A percentile compares a stretch with the other conserved stretches of the same genome.
These are phyloP conservation scores for Coriolopsis trogii DNA, from an alignment of 1,284 basidiomycete genomes.

Conservation along the genomic window DNA sequence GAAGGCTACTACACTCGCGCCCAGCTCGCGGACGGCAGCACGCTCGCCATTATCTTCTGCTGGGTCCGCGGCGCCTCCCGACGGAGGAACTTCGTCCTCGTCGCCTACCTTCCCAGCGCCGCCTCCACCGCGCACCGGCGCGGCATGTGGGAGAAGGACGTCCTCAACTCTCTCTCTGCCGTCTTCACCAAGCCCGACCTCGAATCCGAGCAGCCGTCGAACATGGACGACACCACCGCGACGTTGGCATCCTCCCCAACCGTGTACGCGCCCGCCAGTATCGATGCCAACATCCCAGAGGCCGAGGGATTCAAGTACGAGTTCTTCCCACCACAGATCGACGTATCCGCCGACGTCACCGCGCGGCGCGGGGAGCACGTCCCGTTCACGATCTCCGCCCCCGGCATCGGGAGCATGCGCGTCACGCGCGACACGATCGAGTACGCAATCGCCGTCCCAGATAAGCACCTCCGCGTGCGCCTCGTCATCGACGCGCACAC, in stretches of 20 bases:
- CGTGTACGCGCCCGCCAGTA: too few relatives aligned
- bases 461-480: slow-evolving; percentile 18
- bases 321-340: slow-evolving; percentile 25
- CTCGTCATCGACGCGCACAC: slow-evolving; percentile 20
- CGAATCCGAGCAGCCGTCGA: neutral
- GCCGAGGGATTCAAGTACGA: slow-evolving; percentile 24
- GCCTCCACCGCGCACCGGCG: too few relatives aligned
- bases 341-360: slow-evolving; percentile 4
- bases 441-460: slow-evolving; percentile 21
- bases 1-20: slow-evolving; percentile 33
- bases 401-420: slow-evolving; percentile 25
- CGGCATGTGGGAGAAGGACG: too few relatives aligned
- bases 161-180: too few relatives aligned
- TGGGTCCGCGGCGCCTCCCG: slow-evolving; percentile 26
- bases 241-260: neutral
- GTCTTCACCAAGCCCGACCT: too few relatives aligned
- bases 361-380: neutral
- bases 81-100: slow-evolving; percentile 25
- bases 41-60: slow-evolving; percentile 32
- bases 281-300: too few relatives aligned
- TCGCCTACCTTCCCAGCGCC: too few relatives aligned
- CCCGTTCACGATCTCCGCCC: slow-evolving; percentile 23
- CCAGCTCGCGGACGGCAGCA: slow-evolving; percentile 27
- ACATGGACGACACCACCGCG: neutral
- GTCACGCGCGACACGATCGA: slow-evolving; percentile 18